These are phyloP conservation scores for Tetracladium maxilliforme DNA, from an alignment of 2,329 filamentous ascomycete species.

Conservation along the genomic window DNA sequence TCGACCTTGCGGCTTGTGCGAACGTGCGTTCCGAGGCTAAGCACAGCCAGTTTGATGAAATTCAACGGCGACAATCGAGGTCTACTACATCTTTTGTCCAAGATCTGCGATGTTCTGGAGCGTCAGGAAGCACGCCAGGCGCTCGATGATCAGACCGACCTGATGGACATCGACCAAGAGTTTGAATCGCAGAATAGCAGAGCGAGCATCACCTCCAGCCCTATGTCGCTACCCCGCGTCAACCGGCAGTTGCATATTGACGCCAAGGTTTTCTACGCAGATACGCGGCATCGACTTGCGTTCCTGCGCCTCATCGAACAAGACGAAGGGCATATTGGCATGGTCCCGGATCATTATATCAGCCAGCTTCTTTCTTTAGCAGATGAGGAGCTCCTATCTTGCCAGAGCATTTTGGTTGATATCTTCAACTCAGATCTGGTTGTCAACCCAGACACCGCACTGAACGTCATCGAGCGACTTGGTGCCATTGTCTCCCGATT, in stretches of 20 bases:
- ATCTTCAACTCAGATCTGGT: slow-evolving; percentile 37
- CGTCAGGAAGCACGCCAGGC: not conserved
- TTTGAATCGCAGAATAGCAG: not conserved
- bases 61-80: not conserved
- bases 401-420: slow-evolving; percentile 31
- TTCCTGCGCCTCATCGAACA: no score
- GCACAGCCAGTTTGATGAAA: not conserved
- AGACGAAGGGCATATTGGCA: no score
- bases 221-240: not conserved
- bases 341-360: no score
- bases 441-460: slow-evolving; percentile 28
- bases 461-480: slow-evolving; percentile 31
- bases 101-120: not conserved
- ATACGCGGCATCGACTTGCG: no score
- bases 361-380: slow-evolving; percentile 31
- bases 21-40: no score
- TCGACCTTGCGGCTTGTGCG: no score
- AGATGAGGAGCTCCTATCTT: slow-evolving; percentile 37
- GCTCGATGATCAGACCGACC: not conserved
- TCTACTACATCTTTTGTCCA: not conserved
- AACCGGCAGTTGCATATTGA: no score
- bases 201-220: not conserved
- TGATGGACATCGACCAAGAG: not conserved
- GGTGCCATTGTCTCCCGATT: slow-evolving; percentile 37
- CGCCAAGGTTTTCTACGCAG: no score